Evolutionary conservation across 345 rosid species (phyloP).

Genomic region (Syzygium grande): DNA sequence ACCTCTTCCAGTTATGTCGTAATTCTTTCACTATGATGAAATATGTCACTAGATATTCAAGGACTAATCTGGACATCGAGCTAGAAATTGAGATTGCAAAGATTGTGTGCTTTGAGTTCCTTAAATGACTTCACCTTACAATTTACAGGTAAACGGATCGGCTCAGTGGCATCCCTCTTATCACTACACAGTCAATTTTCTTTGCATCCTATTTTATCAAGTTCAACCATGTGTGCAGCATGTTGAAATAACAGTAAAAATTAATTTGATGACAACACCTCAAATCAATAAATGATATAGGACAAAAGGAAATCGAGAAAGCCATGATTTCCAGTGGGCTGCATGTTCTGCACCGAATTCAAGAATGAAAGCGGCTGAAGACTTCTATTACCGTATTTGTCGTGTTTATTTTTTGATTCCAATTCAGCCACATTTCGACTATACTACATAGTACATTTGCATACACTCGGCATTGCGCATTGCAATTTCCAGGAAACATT

Average conservation of each 20-base stretch:
- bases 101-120: not conserved
- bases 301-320: too few species aligned
- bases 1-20: not conserved
- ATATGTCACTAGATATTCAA: fast-evolving
- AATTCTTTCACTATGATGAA: not conserved
- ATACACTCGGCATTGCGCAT: not conserved
- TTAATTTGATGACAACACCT: too few species aligned
- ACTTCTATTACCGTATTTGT: too few species aligned
- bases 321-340: too few species aligned
- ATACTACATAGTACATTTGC: not conserved
- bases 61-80: not conserved
- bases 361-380: too few species aligned
- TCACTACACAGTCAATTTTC: not conserved
- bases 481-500: not conserved
- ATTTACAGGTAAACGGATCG: not conserved
- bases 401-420: too few species aligned
- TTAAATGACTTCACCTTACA: not conserved
- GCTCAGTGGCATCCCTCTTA: not conserved
- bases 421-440: not conserved
- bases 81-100: not conserved
- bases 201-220: not conserved
- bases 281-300: too few species aligned
- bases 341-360: too few species aligned
- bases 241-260: too few species aligned
- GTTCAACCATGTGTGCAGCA: not conserved